A percentile compares a stretch with the other conserved stretches of the same genome.
These are phyloP conservation scores for Heterobasidion parviporum DNA, from an alignment of 1,284 basidiomycete genomes.

Conservation along the genomic window DNA sequence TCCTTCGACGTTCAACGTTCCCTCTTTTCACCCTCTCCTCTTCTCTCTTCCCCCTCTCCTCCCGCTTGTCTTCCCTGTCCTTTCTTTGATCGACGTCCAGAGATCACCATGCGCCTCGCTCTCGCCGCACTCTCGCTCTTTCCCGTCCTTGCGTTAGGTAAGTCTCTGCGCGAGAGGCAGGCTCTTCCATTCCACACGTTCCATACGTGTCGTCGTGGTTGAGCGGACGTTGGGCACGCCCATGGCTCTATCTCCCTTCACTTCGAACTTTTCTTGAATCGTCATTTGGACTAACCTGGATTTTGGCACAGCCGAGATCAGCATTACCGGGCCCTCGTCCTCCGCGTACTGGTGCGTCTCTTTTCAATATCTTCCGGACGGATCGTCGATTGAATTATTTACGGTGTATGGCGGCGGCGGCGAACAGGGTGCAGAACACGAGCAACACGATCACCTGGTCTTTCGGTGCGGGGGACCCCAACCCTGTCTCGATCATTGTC, in stretches of 20 bases:
- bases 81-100: not conserved
- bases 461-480: slow-evolving; percentile 24
- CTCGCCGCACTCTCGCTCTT: slow-evolving; percentile 20
- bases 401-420: not conserved
- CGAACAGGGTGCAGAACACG: slow-evolving; percentile 26
- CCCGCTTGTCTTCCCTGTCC: not conserved
- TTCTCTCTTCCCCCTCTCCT: not conserved
- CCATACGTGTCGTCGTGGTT: not conserved
- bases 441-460: slow-evolving; percentile 29
- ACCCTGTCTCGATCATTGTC: slow-evolving; percentile 25
- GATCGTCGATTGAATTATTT: not conserved
- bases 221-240: not conserved
- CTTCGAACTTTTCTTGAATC: not conserved
- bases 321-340: slow-evolving; percentile 23
- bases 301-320: slow-evolving; percentile 17
- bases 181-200: not conserved
- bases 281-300: not conserved
- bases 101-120: slow-evolving; percentile 15
- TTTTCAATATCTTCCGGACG: not conserved
- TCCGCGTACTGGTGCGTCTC: slow-evolving; percentile 24
- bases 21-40: not conserved
- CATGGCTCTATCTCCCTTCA: not conserved
- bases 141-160: slow-evolving; percentile 24
- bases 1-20: not conserved
- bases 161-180: not conserved